Evolutionary conservation across 2,329 filamentous ascomycete species (phyloP), one percentile per base, ranked within the genome.

Genomic region (Paraphoma sp.): DNA sequence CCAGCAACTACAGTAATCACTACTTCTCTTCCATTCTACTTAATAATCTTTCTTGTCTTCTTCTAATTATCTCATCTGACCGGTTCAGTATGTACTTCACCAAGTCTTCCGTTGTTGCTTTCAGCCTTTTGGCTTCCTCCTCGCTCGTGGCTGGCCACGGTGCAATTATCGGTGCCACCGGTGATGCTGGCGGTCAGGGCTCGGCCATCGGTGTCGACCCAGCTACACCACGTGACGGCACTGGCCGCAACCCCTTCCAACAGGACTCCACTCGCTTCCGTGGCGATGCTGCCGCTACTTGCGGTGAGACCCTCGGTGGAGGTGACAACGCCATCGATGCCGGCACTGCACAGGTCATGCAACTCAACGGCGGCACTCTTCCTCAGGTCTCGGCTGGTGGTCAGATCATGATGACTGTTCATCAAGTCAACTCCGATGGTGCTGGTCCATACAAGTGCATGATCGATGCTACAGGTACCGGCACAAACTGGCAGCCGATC

Each of bases 341-440:
- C 29, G 86, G 85, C 59, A 88, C 86, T 48, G 70, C 79, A 42
- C 77, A 81, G 42, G 86, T 89, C 74, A 81, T 89, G 79, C 78
- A 80, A 55, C 80, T 82, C 71, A 87, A 82, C 6, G 86, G 86
- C 54, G 76, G 75, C 56, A 71, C 68, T 36, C 82, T 89, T 23
- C 86, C 87, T 10, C 86, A 89, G 76, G 77, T 89, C 64, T 80
- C 79, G 6, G 65, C 79, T 0, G 87, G 87, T 47, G 87, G 87
- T 54, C 65, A 80, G 53, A 65, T 89, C 57, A 77, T 77, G 64
- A 88, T 89, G 81, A 89, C 86, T 1, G 78, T 89, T 9, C 87
- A 89, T 76, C 87, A 89, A 72, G 86, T 89, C 72, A 89, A 89
- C 75, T 80, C 80, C 38, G 87, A 90, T 63, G 87, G 87, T 55